phyloP scores from a whole-genome alignment of 495 filamentous ascomycete genomes.

The Podospora tetraspora region DNA sequence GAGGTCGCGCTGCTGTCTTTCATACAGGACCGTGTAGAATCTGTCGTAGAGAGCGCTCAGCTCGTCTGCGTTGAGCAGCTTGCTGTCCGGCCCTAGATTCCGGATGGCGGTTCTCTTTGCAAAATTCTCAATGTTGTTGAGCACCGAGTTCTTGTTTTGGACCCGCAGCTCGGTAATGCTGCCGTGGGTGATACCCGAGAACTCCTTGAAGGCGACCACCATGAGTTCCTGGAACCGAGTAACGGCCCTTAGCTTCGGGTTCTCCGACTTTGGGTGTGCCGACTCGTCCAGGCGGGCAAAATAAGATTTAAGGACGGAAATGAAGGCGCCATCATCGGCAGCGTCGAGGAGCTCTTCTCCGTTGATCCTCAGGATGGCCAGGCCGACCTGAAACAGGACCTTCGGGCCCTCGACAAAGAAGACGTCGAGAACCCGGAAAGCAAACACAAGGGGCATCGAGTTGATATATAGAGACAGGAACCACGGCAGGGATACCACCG shows the following conservation, averaged over 20 bases:
- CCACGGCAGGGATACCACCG: conserved; percentile 95
- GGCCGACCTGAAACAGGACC: conserved; percentile 91
- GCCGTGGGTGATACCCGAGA: conserved; percentile 87
- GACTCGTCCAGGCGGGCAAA: conserved; percentile 91
- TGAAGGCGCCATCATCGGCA: conserved; percentile 91
- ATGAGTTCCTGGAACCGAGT: conserved; percentile 96
- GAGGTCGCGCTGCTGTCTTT: conserved; percentile 75
- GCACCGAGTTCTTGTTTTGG: conserved; percentile 86
- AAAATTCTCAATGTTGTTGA: conserved; percentile 93
- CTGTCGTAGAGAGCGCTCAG: conserved; percentile 85
- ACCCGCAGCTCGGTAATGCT: conserved; percentile 83
- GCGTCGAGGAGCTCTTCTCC: conserved; percentile 96
- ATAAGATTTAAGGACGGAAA: conserved; percentile 91
- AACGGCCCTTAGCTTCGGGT: conserved; percentile 84
- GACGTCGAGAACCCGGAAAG: conserved; percentile 91
- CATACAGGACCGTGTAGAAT: conserved; percentile 86
- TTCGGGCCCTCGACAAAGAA: conserved; percentile 98
- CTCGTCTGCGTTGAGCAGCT: conserved; percentile 77
- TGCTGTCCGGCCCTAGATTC: conserved; percentile 93
- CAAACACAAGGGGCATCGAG: conserved; percentile 96
- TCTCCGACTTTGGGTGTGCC: conserved; percentile 90
- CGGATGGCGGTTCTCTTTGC: conserved; percentile 93
- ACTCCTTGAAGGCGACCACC: conserved; percentile 98
- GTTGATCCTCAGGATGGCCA: conserved; percentile 95
- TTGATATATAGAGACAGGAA: conserved; percentile 98